Evolutionary conservation across 139 green algal species (phyloP).

Genomic region (Marvania coccoides): DNA sequence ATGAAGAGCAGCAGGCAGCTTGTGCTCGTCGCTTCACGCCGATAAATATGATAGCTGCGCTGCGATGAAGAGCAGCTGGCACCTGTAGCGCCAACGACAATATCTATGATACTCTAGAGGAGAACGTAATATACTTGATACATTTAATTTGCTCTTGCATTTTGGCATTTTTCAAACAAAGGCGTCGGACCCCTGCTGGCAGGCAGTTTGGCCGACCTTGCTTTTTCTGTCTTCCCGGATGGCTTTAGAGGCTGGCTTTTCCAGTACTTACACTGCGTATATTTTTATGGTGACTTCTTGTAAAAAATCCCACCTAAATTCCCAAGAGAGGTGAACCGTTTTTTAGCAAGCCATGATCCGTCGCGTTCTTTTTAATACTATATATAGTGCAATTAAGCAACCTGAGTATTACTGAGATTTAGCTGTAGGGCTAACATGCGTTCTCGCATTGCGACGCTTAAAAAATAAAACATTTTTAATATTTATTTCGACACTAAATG

Average conservation of each 20-base stretch:
- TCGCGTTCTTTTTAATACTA: background rate
- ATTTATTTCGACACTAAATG: background rate
- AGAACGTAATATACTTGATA: background rate
- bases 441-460: background rate
- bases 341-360: background rate
- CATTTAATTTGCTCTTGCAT: background rate
- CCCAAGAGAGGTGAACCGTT: background rate
- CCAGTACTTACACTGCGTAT: too few species aligned
- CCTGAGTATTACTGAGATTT: background rate
- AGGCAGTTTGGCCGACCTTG: background rate
- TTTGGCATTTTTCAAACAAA: background rate
- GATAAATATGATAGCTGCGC: too few species aligned
- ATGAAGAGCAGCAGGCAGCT: background rate
- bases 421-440: background rate
- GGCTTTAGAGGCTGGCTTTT: too few species aligned
- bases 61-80: too few species aligned
- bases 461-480: background rate
- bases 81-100: too few species aligned
- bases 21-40: background rate
- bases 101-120: background rate
- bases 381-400: background rate
- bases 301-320: too few species aligned
- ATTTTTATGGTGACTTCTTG: too few species aligned
- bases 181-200: background rate
- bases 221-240: background rate